phyloP scores from a whole-genome alignment of 306 rosid genomes.

The Cicer bijugum region DNA sequence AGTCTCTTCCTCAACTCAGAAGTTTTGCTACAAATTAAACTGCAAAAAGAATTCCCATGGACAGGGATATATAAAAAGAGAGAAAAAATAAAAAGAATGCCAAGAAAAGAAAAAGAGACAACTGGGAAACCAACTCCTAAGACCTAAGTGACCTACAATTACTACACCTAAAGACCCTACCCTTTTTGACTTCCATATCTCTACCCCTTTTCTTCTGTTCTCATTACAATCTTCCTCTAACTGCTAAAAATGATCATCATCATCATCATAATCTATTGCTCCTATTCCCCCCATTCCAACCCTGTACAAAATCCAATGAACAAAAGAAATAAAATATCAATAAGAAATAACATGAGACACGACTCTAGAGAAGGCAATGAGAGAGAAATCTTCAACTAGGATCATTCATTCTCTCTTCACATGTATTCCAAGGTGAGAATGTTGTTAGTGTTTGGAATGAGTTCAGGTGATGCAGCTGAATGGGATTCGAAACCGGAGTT shows the following conservation, averaged over 20 bases:
- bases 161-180: slow-evolving; percentile 74
- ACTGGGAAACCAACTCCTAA: slow-evolving; percentile 59
- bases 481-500: slow-evolving; percentile 5
- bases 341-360: slow-evolving; percentile 58
- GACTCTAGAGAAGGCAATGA: slow-evolving; percentile 45
- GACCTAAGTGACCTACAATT: slow-evolving; percentile 56
- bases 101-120: slow-evolving; percentile 45
- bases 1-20: slow-evolving; percentile 72
- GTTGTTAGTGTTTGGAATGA: slow-evolving; percentile 80
- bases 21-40: slow-evolving; percentile 83
- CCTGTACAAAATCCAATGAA: slow-evolving; percentile 91
- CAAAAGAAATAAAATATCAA: slow-evolving; percentile 62
- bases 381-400: slow-evolving; percentile 40
- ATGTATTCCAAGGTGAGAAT: slow-evolving; percentile 75
- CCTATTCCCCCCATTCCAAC: slow-evolving; percentile 69
- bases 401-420: slow-evolving; percentile 50
- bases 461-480: slow-evolving; percentile 61
- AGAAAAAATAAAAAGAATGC: slow-evolving; percentile 60
- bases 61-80: slow-evolving; percentile 54
- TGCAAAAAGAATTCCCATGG: slow-evolving; percentile 96
- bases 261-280: slow-evolving; percentile 56
- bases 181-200: slow-evolving; percentile 64
- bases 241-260: slow-evolving; percentile 60
- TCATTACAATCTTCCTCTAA: slow-evolving; percentile 66
- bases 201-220: slow-evolving; percentile 52